Evolutionary conservation across 73 alveolate species (phyloP), one percentile per base, ranked within the genome.

Genomic region (Stentor roeselii): DNA sequence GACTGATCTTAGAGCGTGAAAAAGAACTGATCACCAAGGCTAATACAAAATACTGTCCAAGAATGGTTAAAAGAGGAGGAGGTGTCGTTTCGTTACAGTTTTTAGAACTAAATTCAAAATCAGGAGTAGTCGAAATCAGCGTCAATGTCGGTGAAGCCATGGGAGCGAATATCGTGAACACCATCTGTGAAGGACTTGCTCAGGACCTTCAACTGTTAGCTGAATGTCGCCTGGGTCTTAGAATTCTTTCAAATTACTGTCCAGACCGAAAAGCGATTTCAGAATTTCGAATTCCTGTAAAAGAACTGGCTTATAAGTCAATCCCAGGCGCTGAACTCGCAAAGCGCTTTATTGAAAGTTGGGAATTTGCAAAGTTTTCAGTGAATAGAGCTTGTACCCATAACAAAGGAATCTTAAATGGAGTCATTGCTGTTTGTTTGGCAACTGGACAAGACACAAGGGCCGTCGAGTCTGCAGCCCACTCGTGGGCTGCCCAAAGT

Each of bases 391-490:
- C 99, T 3, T 88, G 98, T 27, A 97, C 99, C 30, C 99, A 97
- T 76, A 97, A 97, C 83, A 97, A 97, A 87, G 99, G 99, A 59
- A 97, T 97, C 40, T 92, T 97, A 94, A 97, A 97, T 88, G 99
- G 99, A n/a, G 95, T 97, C 30, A 99, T 96, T 87, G 99, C 99
- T 0, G 99, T 93, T 4, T 98, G 99, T 14, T 82, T 96, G 15
- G 99, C 99, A 59, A 78, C 98, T 1, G 99, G 99, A 27, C 95
- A 97, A 88, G 99, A 97, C 88, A 93, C 96, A 90, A 90, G 99
- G 38, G 99, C 99, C 27, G 95, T 97, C 40, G 99, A 96, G 82
- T 93, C 96, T 4, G 98, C 98, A 15, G 97, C 97, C 37, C 99
- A 97, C 87, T 92, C 99, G 1, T 96, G 91, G 90, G 99, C 99